These are phyloP conservation scores for Tricholoma hemisulphureum DNA, from an alignment of 768 basidiomycete species.

Conservation along the genomic window DNA sequence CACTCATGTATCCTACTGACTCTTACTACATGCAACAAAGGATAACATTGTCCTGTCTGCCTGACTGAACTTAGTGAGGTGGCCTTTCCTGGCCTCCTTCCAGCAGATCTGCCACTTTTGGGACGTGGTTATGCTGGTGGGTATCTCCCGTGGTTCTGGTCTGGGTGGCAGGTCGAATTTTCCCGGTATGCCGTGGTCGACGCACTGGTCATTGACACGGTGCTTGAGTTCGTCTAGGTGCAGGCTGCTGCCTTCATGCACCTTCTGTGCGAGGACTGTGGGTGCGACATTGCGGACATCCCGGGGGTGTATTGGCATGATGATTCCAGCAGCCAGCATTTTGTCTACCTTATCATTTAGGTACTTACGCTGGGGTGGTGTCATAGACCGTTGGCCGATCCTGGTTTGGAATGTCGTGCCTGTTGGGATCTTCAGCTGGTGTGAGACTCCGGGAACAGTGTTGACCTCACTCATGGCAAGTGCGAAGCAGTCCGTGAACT, in stretches of 20 bases:
- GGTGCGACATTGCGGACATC: background rate
- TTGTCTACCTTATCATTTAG: no score
- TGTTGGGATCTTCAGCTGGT: slow-evolving; percentile 33
- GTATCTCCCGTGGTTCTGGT: background rate
- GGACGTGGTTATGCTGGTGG: background rate
- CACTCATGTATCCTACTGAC: no score
- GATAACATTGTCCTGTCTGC: no score
- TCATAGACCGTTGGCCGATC: slow-evolving; percentile 26
- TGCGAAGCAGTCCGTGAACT: background rate
- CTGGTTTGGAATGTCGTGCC: slow-evolving; percentile 27
- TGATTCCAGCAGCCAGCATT: no score
- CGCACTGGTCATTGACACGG: no score
- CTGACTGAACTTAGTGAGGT: no score
- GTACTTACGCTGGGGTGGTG: slow-evolving; percentile 30
- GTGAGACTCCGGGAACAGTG: slow-evolving; percentile 8
- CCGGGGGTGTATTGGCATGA: slow-evolving; percentile 23
- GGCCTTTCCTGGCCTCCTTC: no score
- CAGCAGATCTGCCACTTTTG: slow-evolving; percentile 33
- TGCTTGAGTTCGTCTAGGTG: no score
- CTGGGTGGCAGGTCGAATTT: background rate
- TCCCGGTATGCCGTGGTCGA: no score
- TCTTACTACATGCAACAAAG: no score
- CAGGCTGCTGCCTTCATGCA: no score
- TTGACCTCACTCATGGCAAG: background rate
- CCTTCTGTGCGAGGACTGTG: no score